Base-by-base conservation (phyloP, 108 stramenopile species). In the Epipyxis sp. region DNA sequence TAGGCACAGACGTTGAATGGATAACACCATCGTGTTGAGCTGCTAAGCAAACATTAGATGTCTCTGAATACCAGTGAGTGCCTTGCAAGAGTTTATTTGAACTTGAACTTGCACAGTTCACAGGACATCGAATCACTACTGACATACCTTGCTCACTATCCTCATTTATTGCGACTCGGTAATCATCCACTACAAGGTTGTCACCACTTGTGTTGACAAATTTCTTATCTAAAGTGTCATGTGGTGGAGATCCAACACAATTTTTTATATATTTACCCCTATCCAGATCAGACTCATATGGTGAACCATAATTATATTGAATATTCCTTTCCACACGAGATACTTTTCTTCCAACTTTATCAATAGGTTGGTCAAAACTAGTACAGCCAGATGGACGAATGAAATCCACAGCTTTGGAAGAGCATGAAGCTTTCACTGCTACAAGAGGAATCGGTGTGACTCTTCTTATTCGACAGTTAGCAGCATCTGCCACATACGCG, bases 181-280 rank as follows among this genome's bases (percentile, higher is more conserved):
- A 59, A 54, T 89, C 89, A 59, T 90, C 91, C 29, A 92, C 80
- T 16, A 86, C 92, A 0, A 88, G 86, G 59, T 88, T 85, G 32
- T 44, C 34, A 13, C 54, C 76, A 10, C 68, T 84, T 32, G 62
- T 83, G 50, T 84, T 77, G 72, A 80, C 76, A 29, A 29, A 59
- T 50, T 59, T 80, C 27, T 86, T 88, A 59, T 91, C 88, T 0
- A 91, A 59, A 20, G 45, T 40, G 76, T 84, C 81, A 0, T 62
- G 57, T 1, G 93, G 93, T 1, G 93, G 91, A 57, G 84, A 82
- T 0, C 91, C 93, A n/a, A 92, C 86, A 78, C 93, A 94, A 42
- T 87, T 82, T 46, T 87, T 88, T 30, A 84, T 62, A 20, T 68
- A 77, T 62, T 86, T 86, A 42, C 93, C 93, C n/a, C 67, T 57